These are phyloP conservation scores for Pseudopyricularia cyperi DNA, from an alignment of 2,329 filamentous ascomycete genomes.

Conservation along the genomic window DNA sequence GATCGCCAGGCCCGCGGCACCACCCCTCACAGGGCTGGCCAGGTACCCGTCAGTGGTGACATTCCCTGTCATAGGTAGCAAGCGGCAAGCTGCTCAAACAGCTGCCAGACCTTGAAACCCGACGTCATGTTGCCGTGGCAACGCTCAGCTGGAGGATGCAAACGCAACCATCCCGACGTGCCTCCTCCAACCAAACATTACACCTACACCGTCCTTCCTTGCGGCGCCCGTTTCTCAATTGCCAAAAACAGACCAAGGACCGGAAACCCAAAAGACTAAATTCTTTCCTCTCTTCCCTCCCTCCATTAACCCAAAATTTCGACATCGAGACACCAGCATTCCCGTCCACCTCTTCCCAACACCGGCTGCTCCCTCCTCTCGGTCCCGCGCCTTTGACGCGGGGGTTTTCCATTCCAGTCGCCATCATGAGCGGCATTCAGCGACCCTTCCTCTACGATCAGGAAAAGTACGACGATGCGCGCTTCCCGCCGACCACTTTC, in stretches of 20 bases:
- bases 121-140: not conserved
- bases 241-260: not conserved
- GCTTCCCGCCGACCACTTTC: slow-evolving; percentile 47
- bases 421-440: slow-evolving; percentile 18
- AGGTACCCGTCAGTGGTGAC: not conserved
- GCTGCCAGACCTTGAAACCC: not conserved
- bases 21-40: not conserved
- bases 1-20: not conserved
- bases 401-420: not conserved
- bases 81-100: not conserved
- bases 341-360: not conserved
- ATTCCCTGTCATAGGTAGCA: too few species aligned
- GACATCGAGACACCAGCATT: not conserved
- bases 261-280: not conserved
- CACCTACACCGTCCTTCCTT: not conserved
- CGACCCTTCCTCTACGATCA: slow-evolving; percentile 62
- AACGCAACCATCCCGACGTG: not conserved
- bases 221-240: not conserved
- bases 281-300: not conserved
- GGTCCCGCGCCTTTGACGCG: not conserved
- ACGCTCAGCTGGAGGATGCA: not conserved
- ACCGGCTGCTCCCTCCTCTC: not conserved
- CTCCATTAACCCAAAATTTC: not conserved
- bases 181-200: not conserved
- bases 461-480: slow-evolving; percentile 33